phyloP scores from a whole-genome alignment of 805 yeast species.

The Metschnikowia lochheadii region DNA sequence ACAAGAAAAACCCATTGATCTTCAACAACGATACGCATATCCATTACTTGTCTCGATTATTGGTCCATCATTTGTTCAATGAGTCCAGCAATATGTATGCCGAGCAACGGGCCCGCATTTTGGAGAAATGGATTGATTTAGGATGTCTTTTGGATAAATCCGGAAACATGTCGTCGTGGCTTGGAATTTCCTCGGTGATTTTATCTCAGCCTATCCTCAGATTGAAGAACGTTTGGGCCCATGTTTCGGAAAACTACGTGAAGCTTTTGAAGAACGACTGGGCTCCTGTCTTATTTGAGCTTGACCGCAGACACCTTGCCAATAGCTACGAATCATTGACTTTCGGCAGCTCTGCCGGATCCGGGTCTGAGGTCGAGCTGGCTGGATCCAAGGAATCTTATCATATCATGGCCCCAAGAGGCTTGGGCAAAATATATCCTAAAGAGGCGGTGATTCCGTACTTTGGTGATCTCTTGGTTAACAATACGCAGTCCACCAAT shows the following conservation, averaged over 20 bases:
- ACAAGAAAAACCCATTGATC: slow-evolving; percentile 67
- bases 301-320: slow-evolving; percentile 67
- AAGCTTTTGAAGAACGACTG: slow-evolving; percentile 71
- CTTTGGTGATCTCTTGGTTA: slow-evolving; percentile 78
- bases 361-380: slow-evolving; percentile 11
- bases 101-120: slow-evolving; percentile 55
- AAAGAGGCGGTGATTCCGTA: slow-evolving; percentile 81
- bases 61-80: slow-evolving; percentile 64
- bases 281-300: slow-evolving; percentile 89
- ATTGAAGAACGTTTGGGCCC: slow-evolving; percentile 68
- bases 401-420: slow-evolving; percentile 82
- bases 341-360: slow-evolving; percentile 14
- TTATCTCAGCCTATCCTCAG: slow-evolving; percentile 82
- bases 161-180: slow-evolving; percentile 95
- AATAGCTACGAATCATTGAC: slow-evolving; percentile 17
- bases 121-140: slow-evolving; percentile 80
- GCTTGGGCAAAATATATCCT: slow-evolving; percentile 72
- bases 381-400: slow-evolving; percentile 43
- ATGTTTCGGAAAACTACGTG: slow-evolving; percentile 55
- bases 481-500: slow-evolving; percentile 28
- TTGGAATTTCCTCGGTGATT: slow-evolving; percentile 78
- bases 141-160: slow-evolving; percentile 71
- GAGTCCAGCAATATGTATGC: slow-evolving; percentile 32
- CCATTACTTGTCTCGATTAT: slow-evolving; percentile 73
- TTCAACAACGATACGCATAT: slow-evolving; percentile 63